A percentile compares a stretch with the other conserved stretches of the same genome.
phyloP scores from a whole-genome alignment of 2,329 filamentous ascomycete species.

The Graphilbum sp. region DNA sequence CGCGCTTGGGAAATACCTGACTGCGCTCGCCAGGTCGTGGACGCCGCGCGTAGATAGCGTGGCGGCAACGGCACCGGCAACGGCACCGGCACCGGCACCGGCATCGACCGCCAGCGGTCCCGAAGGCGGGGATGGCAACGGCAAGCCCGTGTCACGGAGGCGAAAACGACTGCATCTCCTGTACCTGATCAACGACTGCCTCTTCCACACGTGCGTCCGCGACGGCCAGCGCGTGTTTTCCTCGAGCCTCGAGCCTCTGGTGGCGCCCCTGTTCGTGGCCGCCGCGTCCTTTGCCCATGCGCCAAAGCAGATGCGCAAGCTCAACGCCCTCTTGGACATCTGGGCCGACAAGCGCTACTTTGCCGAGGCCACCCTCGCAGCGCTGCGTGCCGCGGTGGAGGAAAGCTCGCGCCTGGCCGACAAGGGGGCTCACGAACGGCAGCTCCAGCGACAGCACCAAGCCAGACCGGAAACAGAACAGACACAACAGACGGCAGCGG shows the following conservation, averaged over 20 bases:
- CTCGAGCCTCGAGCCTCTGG: slow-evolving; percentile 36
- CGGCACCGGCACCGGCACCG: too few relatives aligned
- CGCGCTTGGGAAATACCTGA: slow-evolving; percentile 61
- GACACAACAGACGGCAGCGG: too few relatives aligned
- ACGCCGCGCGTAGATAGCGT: not conserved
- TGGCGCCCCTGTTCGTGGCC: slow-evolving; percentile 45
- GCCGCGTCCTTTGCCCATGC: slow-evolving; percentile 40
- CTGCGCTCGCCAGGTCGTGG: slow-evolving; percentile 44
- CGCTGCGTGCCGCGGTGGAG: slow-evolving; percentile 42
- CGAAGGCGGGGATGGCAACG: slow-evolving; percentile 5
- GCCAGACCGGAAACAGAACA: too few relatives aligned
- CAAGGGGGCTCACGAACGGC: slow-evolving; percentile 15
- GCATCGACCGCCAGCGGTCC: too few relatives aligned
- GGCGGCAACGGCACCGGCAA: too few relatives aligned
- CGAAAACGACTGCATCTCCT: slow-evolving; percentile 60
- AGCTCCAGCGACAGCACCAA: not conserved
- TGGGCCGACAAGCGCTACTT: slow-evolving; percentile 59
- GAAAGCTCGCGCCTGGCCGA: slow-evolving; percentile 9
- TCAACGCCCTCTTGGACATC: slow-evolving; percentile 46
- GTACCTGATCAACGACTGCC: slow-evolving; percentile 62
- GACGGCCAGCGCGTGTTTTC: slow-evolving; percentile 33
- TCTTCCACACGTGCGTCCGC: slow-evolving; percentile 49
- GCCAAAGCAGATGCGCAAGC: slow-evolving; percentile 49
- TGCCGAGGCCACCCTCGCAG: slow-evolving; percentile 28
- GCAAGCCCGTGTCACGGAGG: slow-evolving; percentile 25